These are phyloP conservation scores for Leptographium radiaticola DNA, from an alignment of 2,329 filamentous ascomycete genomes.

Conservation along the genomic window DNA sequence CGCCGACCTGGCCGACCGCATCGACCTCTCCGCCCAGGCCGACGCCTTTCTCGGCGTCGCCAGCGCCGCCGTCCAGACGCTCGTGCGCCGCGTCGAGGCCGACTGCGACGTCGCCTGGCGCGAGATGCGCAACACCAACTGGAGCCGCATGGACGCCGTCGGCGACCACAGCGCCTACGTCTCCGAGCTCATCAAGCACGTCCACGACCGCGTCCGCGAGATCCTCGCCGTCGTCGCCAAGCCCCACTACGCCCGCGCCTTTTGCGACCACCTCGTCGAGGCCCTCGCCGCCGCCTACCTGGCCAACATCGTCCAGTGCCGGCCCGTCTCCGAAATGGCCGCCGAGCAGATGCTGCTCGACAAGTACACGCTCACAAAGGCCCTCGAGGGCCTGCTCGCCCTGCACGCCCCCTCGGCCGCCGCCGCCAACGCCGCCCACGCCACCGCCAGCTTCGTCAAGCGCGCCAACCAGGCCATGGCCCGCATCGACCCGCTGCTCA, in stretches of 20 bases:
- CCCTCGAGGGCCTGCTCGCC: conserved; percentile 58
- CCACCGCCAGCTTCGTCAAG: conserved; percentile 58
- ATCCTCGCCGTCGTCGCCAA: conserved; percentile 71
- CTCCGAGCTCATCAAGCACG: conserved; percentile 59
- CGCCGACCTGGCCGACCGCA: conserved; percentile 55
- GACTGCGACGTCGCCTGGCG: conserved; percentile 81
- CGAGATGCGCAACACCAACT: conserved; percentile 93
- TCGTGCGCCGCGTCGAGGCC: conserved; percentile 73
- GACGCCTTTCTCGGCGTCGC: conserved; percentile 94
- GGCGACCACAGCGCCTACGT: conserved; percentile 92
- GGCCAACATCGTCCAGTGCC: conserved; percentile 73
- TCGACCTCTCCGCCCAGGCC: conserved; percentile 85
- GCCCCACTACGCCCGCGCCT: conserved; percentile 85
- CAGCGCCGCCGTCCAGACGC: conserved; percentile 67
- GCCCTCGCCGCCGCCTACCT: conserved; percentile 69
- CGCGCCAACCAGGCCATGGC: conserved; percentile 74
- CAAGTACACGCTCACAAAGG: conserved; percentile 78
- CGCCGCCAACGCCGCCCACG: conserved; percentile 14
- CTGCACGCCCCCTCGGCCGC: conserved; percentile 33
- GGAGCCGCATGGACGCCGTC: conserved; percentile 86
- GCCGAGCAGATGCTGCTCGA: conserved; percentile 97
- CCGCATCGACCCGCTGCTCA: conserved; percentile 83
- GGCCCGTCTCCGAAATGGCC: conserved; percentile 82
- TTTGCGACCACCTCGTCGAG: conserved; percentile 93
- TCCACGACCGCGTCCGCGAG: conserved; percentile 60